Percentiles rank a stretch among this genome's conserved stretches.
These are phyloP conservation scores for Coniferiporia weirii DNA, from an alignment of 1,284 basidiomycete species.

Conservation along the genomic window DNA sequence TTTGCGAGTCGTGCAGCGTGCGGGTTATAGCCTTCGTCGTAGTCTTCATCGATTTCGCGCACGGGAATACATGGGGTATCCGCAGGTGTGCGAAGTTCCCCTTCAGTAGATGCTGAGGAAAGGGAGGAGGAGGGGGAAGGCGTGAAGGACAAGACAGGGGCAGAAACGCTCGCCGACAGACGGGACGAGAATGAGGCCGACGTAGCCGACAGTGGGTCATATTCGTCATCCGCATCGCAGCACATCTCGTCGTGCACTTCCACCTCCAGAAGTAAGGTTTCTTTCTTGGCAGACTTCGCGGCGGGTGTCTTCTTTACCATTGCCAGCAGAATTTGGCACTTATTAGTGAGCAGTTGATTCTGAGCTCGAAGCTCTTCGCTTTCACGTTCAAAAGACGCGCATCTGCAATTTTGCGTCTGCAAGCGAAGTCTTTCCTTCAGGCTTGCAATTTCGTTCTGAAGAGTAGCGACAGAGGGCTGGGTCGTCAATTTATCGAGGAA, in stretches of 20 bases:
- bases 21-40: constrained; percentile 14
- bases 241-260: background rate
- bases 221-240: constrained; percentile 1
- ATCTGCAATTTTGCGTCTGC: background rate
- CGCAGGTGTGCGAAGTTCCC: background rate
- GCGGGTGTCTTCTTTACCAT: background rate
- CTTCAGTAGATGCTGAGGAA: background rate
- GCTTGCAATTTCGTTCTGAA: background rate
- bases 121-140: background rate
- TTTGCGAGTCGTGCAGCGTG: background rate
- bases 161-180: background rate
- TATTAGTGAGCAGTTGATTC: background rate
- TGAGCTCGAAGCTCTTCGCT: background rate
- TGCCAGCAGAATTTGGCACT: background rate
- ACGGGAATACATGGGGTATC: background rate
- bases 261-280: background rate
- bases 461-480: background rate
- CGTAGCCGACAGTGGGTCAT: background rate
- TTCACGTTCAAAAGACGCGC: background rate
- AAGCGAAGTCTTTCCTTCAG: background rate
- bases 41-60: constrained; percentile 15
- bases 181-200: background rate
- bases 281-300: background rate
- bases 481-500: background rate
- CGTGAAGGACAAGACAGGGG: background rate